These are phyloP conservation scores for Capsicum baccatum DNA, from an alignment of 257 asterid genomes.

Conservation along the genomic window DNA sequence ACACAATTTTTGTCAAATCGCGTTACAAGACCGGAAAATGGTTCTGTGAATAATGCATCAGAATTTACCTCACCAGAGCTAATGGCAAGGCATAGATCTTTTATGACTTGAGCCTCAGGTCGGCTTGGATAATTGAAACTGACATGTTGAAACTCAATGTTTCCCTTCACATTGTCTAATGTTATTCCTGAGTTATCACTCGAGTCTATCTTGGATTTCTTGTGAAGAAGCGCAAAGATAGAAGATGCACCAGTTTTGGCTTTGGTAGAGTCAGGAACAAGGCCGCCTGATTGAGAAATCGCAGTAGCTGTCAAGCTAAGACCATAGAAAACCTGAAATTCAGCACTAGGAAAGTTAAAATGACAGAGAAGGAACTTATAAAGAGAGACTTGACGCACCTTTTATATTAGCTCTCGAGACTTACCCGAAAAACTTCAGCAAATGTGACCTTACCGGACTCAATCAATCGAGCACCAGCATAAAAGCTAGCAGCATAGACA, in stretches of 20 bases:
- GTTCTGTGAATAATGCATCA: background rate
- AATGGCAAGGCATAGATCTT: slow-evolving; percentile 65
- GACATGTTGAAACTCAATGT: slow-evolving; percentile 68
- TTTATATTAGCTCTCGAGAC: slow-evolving; percentile 27
- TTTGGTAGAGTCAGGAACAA: slow-evolving; percentile 82
- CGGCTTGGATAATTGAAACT: slow-evolving; percentile 85
- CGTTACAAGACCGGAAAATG: background rate
- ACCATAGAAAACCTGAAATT: slow-evolving; percentile 79
- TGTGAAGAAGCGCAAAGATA: slow-evolving; percentile 68
- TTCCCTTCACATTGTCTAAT: slow-evolving; percentile 69
- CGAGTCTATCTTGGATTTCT: slow-evolving; percentile 74
- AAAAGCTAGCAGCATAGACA: slow-evolving; percentile 86
- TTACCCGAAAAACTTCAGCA: slow-evolving; percentile 77
- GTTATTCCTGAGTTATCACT: slow-evolving; percentile 75
- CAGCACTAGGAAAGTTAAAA: background rate
- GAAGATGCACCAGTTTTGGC: slow-evolving; percentile 86
- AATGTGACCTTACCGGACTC: slow-evolving; percentile 69
- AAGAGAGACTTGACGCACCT: background rate
- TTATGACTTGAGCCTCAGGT: slow-evolving; percentile 70
- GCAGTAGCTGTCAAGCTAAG: slow-evolving; percentile 83
- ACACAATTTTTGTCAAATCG: background rate
- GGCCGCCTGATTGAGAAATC: slow-evolving; percentile 79
- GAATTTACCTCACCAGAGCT: slow-evolving; percentile 72
- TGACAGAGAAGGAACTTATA: background rate
- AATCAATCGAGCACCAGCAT: slow-evolving; percentile 86